Conservation (phyloP, 2,329 filamentous ascomycete species). For the Cladorrhinum sp. region DNA sequence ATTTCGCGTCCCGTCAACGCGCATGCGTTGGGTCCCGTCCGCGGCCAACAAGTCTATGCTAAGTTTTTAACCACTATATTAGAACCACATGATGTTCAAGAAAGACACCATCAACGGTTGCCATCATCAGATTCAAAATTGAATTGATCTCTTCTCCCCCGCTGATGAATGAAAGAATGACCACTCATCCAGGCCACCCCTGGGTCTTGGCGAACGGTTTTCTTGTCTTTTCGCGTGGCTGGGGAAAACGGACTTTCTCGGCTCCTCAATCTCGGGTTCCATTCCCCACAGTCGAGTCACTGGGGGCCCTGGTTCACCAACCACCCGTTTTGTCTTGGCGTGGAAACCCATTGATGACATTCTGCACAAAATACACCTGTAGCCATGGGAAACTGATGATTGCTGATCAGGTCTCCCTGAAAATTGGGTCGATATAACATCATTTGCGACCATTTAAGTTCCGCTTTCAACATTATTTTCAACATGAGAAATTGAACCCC, state of each 20-base stretch:
- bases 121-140: neutral
- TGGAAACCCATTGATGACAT: neutral
- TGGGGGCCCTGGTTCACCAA: constrained; percentile 3
- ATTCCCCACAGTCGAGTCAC: constrained; percentile 5
- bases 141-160: neutral
- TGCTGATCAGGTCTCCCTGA: neutral
- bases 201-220: constrained; percentile 10
- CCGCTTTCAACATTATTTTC: neutral
- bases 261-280: constrained; percentile 9
- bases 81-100: neutral
- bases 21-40: constrained; percentile 10
- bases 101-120: neutral
- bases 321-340: constrained; percentile 2
- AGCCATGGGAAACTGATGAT: neutral
- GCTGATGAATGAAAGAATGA: no score
- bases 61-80: neutral
- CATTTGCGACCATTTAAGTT: no score
- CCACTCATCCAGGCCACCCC: neutral
- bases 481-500: no score
- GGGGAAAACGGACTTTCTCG: constrained; percentile 6
- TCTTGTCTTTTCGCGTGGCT: constrained; percentile 11
- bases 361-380: neutral
- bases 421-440: neutral
- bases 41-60: neutral
- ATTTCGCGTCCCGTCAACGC: constrained; percentile 22